A percentile compares a stretch with the other conserved stretches of the same genome.
Evolutionary conservation across 495 filamentous ascomycete species (phyloP).

Genomic region (Thermothielavioides terrestris): DNA sequence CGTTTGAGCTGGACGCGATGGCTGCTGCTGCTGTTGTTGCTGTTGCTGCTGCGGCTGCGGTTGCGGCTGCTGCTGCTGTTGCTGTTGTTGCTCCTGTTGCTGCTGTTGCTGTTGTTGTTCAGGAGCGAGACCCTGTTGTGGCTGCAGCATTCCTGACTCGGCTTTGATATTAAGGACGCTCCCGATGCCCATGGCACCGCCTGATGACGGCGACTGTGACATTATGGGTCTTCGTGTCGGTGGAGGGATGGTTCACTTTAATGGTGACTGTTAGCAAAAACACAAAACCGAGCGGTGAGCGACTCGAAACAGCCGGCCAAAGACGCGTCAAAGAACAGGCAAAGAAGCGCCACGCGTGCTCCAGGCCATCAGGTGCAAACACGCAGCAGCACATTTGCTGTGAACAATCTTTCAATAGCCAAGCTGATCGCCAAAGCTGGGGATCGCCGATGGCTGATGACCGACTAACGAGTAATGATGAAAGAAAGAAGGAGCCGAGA

Average conservation of each 20-base stretch:
- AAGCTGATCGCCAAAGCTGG: too few species aligned
- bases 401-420: background rate
- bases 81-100: constrained; percentile 7
- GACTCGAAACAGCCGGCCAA: background rate
- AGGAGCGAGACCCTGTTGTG: constrained; percentile 9
- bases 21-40: constrained; percentile 12
- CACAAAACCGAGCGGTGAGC: background rate
- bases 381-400: background rate
- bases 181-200: constrained; percentile 32
- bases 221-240: constrained; percentile 12
- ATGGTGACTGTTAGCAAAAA: background rate
- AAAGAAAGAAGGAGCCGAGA: background rate
- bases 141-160: background rate
- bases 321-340: background rate
- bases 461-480: background rate
- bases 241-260: background rate
- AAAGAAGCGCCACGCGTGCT: background rate
- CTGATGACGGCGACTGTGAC: constrained; percentile 29
- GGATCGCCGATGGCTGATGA: background rate
- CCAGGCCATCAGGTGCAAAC: background rate
- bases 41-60: constrained; percentile 14
- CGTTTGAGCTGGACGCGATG: background rate
- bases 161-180: constrained; percentile 30
- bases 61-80: constrained; percentile 8
- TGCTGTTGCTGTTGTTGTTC: constrained; percentile 17